Percentiles rank a stretch among this genome's conserved stretches.
Evolutionary conservation across 2,329 filamentous ascomycete genomes (phyloP).

Genomic region (Fusarium coffeatum): DNA sequence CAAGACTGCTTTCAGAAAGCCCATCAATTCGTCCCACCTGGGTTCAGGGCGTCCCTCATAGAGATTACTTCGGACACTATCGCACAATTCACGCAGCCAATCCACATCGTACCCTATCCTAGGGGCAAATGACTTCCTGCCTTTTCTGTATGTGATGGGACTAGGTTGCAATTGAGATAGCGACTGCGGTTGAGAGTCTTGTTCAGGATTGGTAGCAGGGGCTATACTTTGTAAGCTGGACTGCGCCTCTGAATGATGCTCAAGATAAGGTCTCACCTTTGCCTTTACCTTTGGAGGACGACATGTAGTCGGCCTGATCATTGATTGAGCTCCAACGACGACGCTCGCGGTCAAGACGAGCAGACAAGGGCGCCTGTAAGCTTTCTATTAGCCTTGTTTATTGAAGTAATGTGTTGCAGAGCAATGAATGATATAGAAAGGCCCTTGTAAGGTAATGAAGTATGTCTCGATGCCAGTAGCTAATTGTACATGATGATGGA

Average conservation of each 20-base stretch:
- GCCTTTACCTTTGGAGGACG: conserved; percentile 6
- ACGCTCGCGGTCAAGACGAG: conserved; percentile 21
- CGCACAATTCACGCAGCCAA: conserved; percentile 54
- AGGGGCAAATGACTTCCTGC: neutral
- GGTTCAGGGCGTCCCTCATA: conserved; percentile 49
- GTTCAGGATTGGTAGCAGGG: conserved; percentile 22
- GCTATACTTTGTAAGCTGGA: conserved; percentile 35
- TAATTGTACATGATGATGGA: conserved; percentile 1
- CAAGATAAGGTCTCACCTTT: conserved; percentile 30
- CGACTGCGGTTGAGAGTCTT: neutral
- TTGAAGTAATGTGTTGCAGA: neutral
- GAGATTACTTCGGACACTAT: conserved; percentile 55
- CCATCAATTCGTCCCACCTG: conserved; percentile 52
- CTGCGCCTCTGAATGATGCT: neutral
- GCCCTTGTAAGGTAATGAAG: neutral
- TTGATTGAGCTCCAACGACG: conserved; percentile 26
- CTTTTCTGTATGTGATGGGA: conserved; percentile 10
- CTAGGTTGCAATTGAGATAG: neutral
- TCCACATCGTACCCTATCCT: conserved; percentile 31
- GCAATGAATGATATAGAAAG: neutral
- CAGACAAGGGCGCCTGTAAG: conserved; percentile 30
- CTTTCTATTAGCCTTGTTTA: conserved; percentile 19
- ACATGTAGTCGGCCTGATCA: conserved; percentile 30
- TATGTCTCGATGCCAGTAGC: neutral
- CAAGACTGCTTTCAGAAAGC: conserved; percentile 54